Conservation (phyloP, 352 stramenopile species). For the Phytophthora melonis region DNA sequence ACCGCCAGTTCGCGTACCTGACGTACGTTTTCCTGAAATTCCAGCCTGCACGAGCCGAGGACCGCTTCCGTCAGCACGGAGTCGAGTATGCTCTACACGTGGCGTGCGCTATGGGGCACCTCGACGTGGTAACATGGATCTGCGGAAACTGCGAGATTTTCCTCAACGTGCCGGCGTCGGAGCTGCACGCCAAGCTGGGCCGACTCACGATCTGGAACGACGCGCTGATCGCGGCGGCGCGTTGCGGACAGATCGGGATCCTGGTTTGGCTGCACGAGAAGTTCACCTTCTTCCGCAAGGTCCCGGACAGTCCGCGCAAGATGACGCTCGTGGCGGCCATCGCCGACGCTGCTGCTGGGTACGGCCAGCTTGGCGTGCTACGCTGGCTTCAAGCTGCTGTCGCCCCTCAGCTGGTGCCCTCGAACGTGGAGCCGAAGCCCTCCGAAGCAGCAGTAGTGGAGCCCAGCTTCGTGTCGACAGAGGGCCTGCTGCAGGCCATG, state of each 20-base stretch:
- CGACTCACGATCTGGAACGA: constrained; percentile 41
- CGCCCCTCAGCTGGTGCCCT: constrained; percentile 21
- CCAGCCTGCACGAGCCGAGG: constrained; percentile 22
- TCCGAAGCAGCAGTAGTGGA: constrained; percentile 3
- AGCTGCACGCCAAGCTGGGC: constrained; percentile 39
- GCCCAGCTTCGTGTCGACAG: constrained; percentile 44
- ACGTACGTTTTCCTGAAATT: constrained; percentile 39
- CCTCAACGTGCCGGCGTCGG: constrained; percentile 32
- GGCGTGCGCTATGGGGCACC: constrained; percentile 41
- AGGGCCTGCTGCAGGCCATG: constrained; percentile 36
- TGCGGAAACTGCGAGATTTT: constrained; percentile 48
- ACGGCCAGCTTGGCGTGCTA: constrained; percentile 45
- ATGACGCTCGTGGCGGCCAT: constrained; percentile 30
- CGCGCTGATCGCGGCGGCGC: constrained; percentile 34
- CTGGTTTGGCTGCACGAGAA: constrained; percentile 39
- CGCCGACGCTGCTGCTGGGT: constrained; percentile 38
- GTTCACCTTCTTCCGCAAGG: constrained; percentile 40
- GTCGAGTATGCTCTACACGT: constrained; percentile 43
- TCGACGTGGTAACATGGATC: constrained; percentile 53
- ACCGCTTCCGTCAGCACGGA: constrained; percentile 37
- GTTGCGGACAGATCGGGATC: constrained; percentile 33
- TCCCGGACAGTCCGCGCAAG: constrained; percentile 30
- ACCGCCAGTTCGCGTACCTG: constrained; percentile 41
- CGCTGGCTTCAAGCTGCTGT: constrained; percentile 39
- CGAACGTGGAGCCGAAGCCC: neutral